Conservation (phyloP, 768 basidiomycete species). For the Polyporus arcularius region DNA sequence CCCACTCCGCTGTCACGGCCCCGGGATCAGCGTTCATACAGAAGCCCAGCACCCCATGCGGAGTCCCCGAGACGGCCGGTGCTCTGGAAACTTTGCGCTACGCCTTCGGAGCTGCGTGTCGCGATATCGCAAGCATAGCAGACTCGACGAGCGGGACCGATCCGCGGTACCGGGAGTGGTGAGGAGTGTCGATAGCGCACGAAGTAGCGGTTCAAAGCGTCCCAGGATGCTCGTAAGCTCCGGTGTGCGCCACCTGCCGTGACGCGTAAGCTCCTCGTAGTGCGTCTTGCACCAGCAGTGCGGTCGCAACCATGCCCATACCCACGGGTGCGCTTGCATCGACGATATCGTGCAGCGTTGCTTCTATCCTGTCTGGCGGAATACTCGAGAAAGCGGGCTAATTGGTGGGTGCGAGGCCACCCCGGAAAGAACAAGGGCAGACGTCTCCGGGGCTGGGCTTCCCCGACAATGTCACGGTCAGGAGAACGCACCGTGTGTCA, state of each 20-base stretch:
- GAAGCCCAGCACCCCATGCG: not conserved
- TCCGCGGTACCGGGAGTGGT: not conserved
- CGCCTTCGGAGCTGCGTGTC: not conserved
- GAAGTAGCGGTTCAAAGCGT: conserved; percentile 14
- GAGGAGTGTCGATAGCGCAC: not conserved
- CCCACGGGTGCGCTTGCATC: not conserved
- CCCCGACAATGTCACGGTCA: not conserved
- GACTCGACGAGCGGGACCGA: conserved; percentile 4
- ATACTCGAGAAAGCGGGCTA: not conserved
- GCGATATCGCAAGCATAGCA: not conserved
- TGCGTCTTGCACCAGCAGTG: not conserved
- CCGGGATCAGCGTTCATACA: not conserved
- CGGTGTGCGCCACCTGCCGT: not conserved
- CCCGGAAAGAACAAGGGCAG: not conserved
- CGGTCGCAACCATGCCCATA: not conserved
- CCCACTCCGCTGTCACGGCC: not conserved
- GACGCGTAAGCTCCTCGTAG: conserved; percentile 2
- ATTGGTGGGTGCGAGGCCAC: not conserved
- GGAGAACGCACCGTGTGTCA: not conserved
- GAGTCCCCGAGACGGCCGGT: no score
- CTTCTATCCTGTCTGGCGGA: not conserved
- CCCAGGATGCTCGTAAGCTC: conserved; percentile 6
- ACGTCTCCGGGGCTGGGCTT: not conserved
- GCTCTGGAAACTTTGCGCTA: not conserved
- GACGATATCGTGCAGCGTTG: not conserved